A percentile compares a stretch with the other conserved stretches of the same genome.
Evolutionary conservation across 192 early-diverging fungal species (phyloP).

Genomic region (Neocallimastix lanati): DNA sequence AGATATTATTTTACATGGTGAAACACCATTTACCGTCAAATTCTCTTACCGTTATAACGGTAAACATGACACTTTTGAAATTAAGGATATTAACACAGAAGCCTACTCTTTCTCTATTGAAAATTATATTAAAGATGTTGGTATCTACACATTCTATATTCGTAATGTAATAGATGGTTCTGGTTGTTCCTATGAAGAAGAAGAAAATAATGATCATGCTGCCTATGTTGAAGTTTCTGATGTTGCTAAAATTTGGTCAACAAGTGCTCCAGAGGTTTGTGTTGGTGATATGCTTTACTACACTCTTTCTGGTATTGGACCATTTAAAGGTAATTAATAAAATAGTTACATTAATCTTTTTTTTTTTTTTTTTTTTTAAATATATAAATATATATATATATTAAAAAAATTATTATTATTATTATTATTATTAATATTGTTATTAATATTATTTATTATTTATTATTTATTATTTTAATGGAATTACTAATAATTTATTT

Average conservation of each 20-base stretch:
- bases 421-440: too few species aligned
- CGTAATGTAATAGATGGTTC: not conserved
- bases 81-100: not conserved
- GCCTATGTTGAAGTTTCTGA: slow-evolving; percentile 20
- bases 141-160: not conserved
- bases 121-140: not conserved
- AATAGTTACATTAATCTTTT: too few species aligned
- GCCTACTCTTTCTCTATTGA: not conserved
- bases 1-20: not conserved
- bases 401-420: too few species aligned
- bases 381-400: too few species aligned
- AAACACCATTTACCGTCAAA: not conserved
- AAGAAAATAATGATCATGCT: not conserved
- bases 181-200: not conserved
- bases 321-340: slow-evolving; percentile 42
- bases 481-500: too few species aligned
- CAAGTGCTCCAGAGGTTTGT: slow-evolving; percentile 19
- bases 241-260: slow-evolving; percentile 15
- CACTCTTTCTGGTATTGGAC: slow-evolving; percentile 39
- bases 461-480: too few species aligned
- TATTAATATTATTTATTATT: too few species aligned
- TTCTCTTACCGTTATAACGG: not conserved
- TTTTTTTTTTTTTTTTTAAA: too few species aligned
- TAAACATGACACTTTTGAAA: not conserved
- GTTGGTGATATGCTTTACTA: slow-evolving; percentile 47